Evolutionary conservation across 1,139 yeast species (phyloP).

Genomic region (Blastobotrys persicus): DNA sequence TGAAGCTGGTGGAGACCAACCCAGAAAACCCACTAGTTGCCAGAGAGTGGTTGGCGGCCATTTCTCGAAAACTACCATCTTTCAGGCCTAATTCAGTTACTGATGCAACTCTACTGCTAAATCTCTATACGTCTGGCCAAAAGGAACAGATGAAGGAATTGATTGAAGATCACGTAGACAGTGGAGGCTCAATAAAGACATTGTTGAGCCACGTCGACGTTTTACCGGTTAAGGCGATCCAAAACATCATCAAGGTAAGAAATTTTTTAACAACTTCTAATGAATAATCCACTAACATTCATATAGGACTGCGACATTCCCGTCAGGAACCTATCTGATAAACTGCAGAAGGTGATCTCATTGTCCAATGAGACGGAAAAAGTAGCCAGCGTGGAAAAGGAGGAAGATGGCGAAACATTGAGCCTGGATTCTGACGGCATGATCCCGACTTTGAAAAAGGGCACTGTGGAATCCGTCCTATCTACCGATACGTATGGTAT

Average conservation of each 20-base stretch:
- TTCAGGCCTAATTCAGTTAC: slow-evolving; percentile 35
- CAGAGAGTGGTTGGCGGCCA: slow-evolving; percentile 31
- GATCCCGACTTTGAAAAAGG: slow-evolving; percentile 42
- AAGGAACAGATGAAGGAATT: slow-evolving; percentile 22
- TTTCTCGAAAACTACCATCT: slow-evolving; percentile 27
- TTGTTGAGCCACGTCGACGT: slow-evolving; percentile 67
- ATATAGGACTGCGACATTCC: slow-evolving; percentile 4
- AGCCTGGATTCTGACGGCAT: slow-evolving; percentile 9
- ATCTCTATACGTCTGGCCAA: slow-evolving; percentile 31
- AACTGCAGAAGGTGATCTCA: slow-evolving; percentile 9
- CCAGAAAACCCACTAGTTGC: slow-evolving; percentile 33
- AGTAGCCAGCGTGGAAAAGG: background rate
- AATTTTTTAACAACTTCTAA: no score
- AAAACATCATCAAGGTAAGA: slow-evolving; percentile 40
- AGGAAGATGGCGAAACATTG: slow-evolving; percentile 3
- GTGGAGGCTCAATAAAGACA: slow-evolving; percentile 34
- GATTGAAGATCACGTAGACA: slow-evolving; percentile 35
- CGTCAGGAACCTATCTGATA: background rate
- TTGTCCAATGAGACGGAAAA: background rate
- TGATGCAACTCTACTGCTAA: slow-evolving; percentile 38
- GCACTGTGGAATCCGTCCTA: slow-evolving; percentile 51
- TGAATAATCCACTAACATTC: background rate
- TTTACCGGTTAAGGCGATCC: slow-evolving; percentile 62
- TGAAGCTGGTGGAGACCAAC: slow-evolving; percentile 43
- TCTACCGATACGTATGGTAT: slow-evolving; percentile 80